Percentiles rank a stretch among this genome's conserved stretches.
These are phyloP conservation scores for Trifolium fragiferum DNA, from an alignment of 306 rosid genomes.

Conservation along the genomic window DNA sequence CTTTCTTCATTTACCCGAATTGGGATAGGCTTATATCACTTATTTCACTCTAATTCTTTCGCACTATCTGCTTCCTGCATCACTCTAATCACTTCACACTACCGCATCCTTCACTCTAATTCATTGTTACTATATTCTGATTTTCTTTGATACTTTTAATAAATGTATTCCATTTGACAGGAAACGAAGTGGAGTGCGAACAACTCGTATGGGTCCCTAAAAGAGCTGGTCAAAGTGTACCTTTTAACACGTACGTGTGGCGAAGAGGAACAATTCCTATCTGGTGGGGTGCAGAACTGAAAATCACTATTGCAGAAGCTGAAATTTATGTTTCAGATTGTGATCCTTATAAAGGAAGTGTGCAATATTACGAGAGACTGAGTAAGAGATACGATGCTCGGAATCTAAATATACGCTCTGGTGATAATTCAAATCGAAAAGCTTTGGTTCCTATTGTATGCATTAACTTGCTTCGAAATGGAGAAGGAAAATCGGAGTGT, in stretches of 20 bases:
- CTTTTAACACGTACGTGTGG: slow-evolving; percentile 88
- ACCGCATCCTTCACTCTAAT: slow-evolving; percentile 21
- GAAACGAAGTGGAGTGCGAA: slow-evolving; percentile 99
- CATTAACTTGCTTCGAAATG: slow-evolving; percentile 88
- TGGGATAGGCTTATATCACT: slow-evolving; percentile 22
- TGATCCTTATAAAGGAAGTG: slow-evolving; percentile 90
- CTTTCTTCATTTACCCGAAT: slow-evolving; percentile 8
- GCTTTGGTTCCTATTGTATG: slow-evolving; percentile 87
- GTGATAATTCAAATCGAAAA: slow-evolving; percentile 63
- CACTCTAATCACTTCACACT: background rate
- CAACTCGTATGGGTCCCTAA: slow-evolving; percentile 96
- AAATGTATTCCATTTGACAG: slow-evolving; percentile 56
- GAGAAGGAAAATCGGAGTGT: slow-evolving; percentile 93
- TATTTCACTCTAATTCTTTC: slow-evolving; percentile 10
- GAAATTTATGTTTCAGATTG: slow-evolving; percentile 90
- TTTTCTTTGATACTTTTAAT: slow-evolving; percentile 2
- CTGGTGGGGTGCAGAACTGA: slow-evolving; percentile 99
- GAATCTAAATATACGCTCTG: slow-evolving; percentile 53
- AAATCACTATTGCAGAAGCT: slow-evolving; percentile 97
- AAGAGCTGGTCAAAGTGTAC: slow-evolving; percentile 83
- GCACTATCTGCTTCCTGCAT: slow-evolving; percentile 28
- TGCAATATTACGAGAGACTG: slow-evolving; percentile 82
- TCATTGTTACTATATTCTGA: slow-evolving; percentile 26
- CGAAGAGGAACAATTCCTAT: slow-evolving; percentile 99
- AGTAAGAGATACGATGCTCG: slow-evolving; percentile 88